Conservation (phyloP, 345 rosid genomes). For the Cardamine chenopodiifolia region DNA sequence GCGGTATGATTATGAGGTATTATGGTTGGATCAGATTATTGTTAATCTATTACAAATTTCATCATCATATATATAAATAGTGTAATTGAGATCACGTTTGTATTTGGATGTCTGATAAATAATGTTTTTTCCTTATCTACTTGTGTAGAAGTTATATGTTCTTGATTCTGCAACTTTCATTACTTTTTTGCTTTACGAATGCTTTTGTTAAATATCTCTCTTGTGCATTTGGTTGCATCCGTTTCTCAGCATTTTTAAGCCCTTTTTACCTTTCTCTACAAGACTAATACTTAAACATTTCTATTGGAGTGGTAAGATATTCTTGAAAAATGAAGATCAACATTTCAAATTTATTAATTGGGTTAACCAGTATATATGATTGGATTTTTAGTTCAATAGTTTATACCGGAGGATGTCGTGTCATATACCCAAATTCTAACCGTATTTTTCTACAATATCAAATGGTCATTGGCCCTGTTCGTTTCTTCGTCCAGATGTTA, state of each 20-base stretch:
- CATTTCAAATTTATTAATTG: conserved; percentile 12
- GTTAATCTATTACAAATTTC: conserved; percentile 17
- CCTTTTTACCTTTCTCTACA: conserved; percentile 19
- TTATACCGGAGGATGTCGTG: neutral
- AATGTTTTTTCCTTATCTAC: conserved; percentile 9
- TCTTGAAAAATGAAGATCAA: conserved; percentile 5
- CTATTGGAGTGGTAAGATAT: neutral
- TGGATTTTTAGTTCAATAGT: neutral
- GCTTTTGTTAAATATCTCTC: neutral
- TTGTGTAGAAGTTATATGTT: conserved; percentile 15
- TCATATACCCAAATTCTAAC: neutral
- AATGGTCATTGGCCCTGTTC: too few relatives aligned
- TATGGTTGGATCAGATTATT: conserved; percentile 14
- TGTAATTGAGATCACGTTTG: conserved; percentile 31
- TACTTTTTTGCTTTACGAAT: neutral
- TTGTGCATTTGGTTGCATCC: conserved; percentile 2
- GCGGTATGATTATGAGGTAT: conserved; percentile 34
- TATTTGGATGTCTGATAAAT: conserved; percentile 38
- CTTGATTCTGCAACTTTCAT: conserved; percentile 27
- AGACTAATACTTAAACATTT: neutral
- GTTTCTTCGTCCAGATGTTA: too few relatives aligned
- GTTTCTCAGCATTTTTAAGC: neutral
- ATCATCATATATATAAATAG: conserved; percentile 1
- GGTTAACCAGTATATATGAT: neutral
- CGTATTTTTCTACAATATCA: neutral